A percentile compares a stretch with the other conserved stretches of the same genome.
Conservation (phyloP, 1,284 basidiomycete species). For the Bondarzewia mesenterica region DNA sequence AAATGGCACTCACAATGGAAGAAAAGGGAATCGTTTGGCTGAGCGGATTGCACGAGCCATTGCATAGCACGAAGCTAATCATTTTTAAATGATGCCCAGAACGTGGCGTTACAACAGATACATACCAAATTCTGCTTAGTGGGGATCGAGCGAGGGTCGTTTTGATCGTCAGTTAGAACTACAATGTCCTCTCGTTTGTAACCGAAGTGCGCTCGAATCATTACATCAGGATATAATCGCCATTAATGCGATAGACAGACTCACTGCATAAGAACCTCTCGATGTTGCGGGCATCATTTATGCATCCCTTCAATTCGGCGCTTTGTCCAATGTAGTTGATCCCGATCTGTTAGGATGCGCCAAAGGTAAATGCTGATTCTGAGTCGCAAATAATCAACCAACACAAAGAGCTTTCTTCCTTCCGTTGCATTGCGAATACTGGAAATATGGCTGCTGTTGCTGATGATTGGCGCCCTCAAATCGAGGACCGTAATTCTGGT, state of each 20-base stretch:
- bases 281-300: constrained; percentile 83
- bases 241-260: constrained; percentile 18
- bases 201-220: constrained; percentile 47
- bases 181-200: constrained; percentile 82
- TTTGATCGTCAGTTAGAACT: constrained; percentile 73
- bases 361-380: neutral
- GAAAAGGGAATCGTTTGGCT: constrained; percentile 69
- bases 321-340: constrained; percentile 74
- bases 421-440: constrained; percentile 81
- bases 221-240: neutral
- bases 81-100: neutral
- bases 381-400: constrained; percentile 17
- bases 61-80: constrained; percentile 55
- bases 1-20: neutral
- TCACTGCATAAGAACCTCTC: constrained; percentile 63
- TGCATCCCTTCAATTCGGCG: constrained; percentile 69
- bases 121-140: constrained; percentile 78
- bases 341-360: constrained; percentile 48
- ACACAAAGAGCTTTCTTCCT: constrained; percentile 77
- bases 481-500: constrained; percentile 65
- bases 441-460: constrained; percentile 47
- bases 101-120: constrained; percentile 4
- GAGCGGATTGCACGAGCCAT: constrained; percentile 72
- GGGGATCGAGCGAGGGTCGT: constrained; percentile 56
- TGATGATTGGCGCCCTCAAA: constrained; percentile 43